phyloP scores from a whole-genome alignment of 495 filamentous ascomycete species.

The Hypoxylon fuscum region DNA sequence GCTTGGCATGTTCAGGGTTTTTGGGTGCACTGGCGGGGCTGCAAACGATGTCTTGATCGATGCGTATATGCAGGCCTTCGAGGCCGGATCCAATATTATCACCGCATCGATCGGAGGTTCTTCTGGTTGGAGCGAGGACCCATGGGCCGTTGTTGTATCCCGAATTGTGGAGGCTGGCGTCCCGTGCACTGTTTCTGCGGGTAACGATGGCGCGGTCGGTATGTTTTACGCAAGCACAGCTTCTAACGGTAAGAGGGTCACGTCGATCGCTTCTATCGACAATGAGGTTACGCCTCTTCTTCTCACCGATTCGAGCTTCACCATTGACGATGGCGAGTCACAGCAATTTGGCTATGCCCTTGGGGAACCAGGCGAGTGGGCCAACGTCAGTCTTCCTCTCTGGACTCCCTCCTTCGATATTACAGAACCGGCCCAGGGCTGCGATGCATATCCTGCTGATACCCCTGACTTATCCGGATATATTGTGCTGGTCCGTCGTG shows the following conservation, averaged over 20 bases:
- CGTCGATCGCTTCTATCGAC: conserved; percentile 63
- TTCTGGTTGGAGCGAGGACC: conserved; percentile 64
- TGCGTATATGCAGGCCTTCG: conserved; percentile 65
- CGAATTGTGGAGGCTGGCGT: conserved; percentile 65
- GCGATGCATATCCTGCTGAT: conserved; percentile 52
- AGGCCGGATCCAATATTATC: conserved; percentile 67
- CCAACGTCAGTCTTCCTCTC: conserved; percentile 54
- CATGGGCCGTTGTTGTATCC: conserved; percentile 62
- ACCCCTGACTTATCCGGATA: conserved; percentile 61
- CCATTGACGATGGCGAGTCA: conserved; percentile 37
- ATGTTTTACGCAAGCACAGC: conserved; percentile 65
- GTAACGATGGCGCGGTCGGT: conserved; percentile 62
- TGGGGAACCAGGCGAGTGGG: conserved; percentile 51
- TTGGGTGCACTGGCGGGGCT: conserved; percentile 59
- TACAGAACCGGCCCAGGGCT: conserved; percentile 56
- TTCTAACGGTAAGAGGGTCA: conserved; percentile 59
- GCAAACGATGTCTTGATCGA: conserved; percentile 63
- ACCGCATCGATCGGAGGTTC: conserved; percentile 66
- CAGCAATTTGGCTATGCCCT: conserved; percentile 50
- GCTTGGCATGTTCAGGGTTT: conserved; percentile 64
- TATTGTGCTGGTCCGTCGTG: conserved; percentile 64
- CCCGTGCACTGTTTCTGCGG: conserved; percentile 63
- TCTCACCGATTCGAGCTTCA: conserved; percentile 48
- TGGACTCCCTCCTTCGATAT: conserved; percentile 61
- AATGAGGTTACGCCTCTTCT: conserved; percentile 55